Percentiles rank a stretch among this genome's conserved stretches.
phyloP scores from a whole-genome alignment of 148 eudicot genomes.

The Nepenthes mirabilis region DNA sequence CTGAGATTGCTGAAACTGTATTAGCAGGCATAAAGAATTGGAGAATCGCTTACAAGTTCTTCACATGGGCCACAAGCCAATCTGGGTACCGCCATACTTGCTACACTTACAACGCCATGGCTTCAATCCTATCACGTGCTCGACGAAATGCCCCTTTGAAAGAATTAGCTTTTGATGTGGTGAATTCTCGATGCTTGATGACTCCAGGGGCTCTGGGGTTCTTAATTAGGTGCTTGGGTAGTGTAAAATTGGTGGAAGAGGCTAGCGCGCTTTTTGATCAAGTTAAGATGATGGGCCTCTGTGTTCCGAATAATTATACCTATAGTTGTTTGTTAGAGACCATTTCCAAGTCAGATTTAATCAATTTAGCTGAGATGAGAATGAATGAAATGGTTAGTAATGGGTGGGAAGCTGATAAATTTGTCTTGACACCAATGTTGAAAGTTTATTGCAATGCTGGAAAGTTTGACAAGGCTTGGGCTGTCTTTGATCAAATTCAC shows the following conservation, averaged over 20 bases:
- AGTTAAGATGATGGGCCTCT: constrained; percentile 29
- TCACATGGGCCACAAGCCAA: constrained; percentile 56
- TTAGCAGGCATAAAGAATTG: constrained; percentile 35
- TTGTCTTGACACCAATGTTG: constrained; percentile 59
- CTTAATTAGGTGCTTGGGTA: constrained; percentile 63
- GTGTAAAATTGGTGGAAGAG: constrained; percentile 47
- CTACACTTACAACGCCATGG: constrained; percentile 66
- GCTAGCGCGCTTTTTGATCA: constrained; percentile 60
- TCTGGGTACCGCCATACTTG: constrained; percentile 48
- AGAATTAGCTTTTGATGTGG: constrained; percentile 18
- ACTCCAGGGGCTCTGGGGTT: constrained; percentile 62
- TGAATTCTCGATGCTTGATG: constrained; percentile 27
- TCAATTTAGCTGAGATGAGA: constrained; percentile 39
- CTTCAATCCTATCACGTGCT: constrained; percentile 59
- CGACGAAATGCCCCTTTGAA: constrained; percentile 72
- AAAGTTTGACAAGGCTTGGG: constrained; percentile 52
- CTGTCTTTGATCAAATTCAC: constrained; percentile 35
- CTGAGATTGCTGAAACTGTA: constrained; percentile 45
- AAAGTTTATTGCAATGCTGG: constrained; percentile 66
- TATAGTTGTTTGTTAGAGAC: constrained; percentile 69
- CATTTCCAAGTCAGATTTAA: constrained; percentile 32
- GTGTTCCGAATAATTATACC: constrained; percentile 44
- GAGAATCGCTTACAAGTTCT: constrained; percentile 46
- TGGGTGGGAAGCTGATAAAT: constrained; percentile 49
- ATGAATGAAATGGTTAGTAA: constrained; percentile 51